Conservation (phyloP, 2,329 filamentous ascomycete genomes). For the Herpotrichia juniperi region DNA sequence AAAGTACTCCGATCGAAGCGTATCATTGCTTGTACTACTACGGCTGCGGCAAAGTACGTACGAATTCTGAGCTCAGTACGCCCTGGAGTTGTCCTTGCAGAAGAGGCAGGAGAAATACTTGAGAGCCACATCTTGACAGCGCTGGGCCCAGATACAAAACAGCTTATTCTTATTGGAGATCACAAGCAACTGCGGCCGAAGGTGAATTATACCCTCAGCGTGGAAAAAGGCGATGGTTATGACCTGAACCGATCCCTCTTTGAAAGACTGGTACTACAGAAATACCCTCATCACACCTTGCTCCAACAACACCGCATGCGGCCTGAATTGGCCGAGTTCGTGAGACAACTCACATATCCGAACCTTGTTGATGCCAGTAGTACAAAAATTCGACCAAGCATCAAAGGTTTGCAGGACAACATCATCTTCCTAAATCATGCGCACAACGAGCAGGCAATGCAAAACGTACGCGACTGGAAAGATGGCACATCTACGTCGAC, state of each 20-base stretch:
- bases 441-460: conserved; percentile 57
- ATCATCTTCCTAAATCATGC: conserved; percentile 72
- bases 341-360: conserved; percentile 66
- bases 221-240: conserved; percentile 69
- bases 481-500: conserved; percentile 59
- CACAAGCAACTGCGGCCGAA: conserved; percentile 76
- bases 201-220: conserved; percentile 63
- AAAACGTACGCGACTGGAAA: conserved; percentile 53
- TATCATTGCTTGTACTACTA: conserved; percentile 75
- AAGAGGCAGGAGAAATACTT: conserved; percentile 76
- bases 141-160: conserved; percentile 60
- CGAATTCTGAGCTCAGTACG: conserved; percentile 59
- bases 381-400: conserved; percentile 53
- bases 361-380: conserved; percentile 61
- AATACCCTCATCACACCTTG: conserved; percentile 61
- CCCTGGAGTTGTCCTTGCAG: conserved; percentile 68
- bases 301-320: conserved; percentile 71
- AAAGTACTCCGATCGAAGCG: conserved; percentile 57
- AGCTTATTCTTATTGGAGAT: conserved; percentile 74
- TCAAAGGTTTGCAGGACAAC: conserved; percentile 64
- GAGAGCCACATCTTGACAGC: conserved; percentile 71
- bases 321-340: conserved; percentile 68
- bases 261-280: conserved; percentile 66
- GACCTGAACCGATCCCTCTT: conserved; percentile 73
- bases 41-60: conserved; percentile 68